Evolutionary conservation across 768 basidiomycete species (phyloP), one percentile per base, ranked within the genome.

Genomic region (Sarcodon aspratus): DNA sequence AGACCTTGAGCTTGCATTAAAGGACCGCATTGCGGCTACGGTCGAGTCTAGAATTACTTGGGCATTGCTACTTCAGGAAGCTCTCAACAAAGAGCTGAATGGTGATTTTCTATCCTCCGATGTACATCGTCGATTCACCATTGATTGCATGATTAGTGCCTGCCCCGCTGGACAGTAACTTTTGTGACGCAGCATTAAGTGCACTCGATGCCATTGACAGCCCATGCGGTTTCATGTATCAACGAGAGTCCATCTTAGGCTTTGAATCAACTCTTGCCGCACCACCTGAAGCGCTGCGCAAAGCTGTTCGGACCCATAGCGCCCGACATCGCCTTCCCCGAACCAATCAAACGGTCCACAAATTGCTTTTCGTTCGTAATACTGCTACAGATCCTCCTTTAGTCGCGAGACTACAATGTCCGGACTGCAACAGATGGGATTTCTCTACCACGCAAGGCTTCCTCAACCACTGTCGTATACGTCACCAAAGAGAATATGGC

Each of bases 391-490:
- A 58, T 18, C 59, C 56, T 15, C 61, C 66, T 27, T 50, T 67
- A 15, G 53, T 68, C 11, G 63, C 61, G 37, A 65, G 65, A 37
- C 66, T 76, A 35, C 60, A 55, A 5, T 76, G 74, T 55, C 64
- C 68, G 0, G 68, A 66, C 46, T 76, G 74, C 51, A 43, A 55
- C 8, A 68, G 74, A 17, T 66, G 64, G 7, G 71, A 77, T 44
- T 75, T 76, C 54, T 73, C 70, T 18, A 75, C 65, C 21, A 63
- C 77, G 7, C 74, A 76, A 50, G 74, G 74, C 10, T 63, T 77
- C 36, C 61, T 78, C 31, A 76, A 76, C 46, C 74, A 76, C 54
- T 73, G 70, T 36, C 72, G 76, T 13, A 57, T 76, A n/a, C 62
- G 68, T 8, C 74, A 76, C 50, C 60, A 65, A 11, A 59, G 70